Conservation (phyloP, 2,329 filamentous ascomycete species). For the Decorospora gaudefroyi region DNA sequence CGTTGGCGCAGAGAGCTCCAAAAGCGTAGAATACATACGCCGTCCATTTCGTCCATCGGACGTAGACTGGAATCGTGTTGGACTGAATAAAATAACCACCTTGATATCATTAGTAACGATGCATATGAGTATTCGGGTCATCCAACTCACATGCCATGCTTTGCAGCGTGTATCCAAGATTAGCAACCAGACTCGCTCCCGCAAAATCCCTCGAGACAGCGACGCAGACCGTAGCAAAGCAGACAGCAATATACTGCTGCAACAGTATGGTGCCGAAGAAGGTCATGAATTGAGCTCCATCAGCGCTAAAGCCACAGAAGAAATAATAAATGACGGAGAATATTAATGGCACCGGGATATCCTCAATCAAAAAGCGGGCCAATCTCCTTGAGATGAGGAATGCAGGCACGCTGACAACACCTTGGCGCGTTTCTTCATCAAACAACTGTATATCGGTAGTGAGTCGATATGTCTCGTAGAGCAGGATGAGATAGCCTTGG, state of each 20-base stretch:
- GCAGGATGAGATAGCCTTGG: conserved; percentile 75
- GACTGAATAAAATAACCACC: conserved; percentile 78
- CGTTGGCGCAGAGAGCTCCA: conserved; percentile 71
- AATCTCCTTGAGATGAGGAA: conserved; percentile 72
- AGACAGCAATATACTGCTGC: conserved; percentile 74
- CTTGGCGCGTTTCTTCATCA: conserved; percentile 74
- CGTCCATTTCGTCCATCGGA: conserved; percentile 76
- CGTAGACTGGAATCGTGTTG: conserved; percentile 73
- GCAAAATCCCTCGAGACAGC: conserved; percentile 69
- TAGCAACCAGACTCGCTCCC: conserved; percentile 71
- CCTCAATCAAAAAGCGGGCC: conserved; percentile 70
- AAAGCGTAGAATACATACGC: conserved; percentile 72
- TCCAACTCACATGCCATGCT: conserved; percentile 73
- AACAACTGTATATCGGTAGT: conserved; percentile 76
- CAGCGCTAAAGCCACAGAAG: conserved; percentile 72
- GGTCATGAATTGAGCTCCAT: conserved; percentile 68
- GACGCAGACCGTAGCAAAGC: conserved; percentile 70
- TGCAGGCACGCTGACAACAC: conserved; percentile 69
- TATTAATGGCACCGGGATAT: conserved; percentile 71
- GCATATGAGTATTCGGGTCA: too few species aligned
- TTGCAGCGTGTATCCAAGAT: conserved; percentile 73
- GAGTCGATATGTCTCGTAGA: conserved; percentile 76
- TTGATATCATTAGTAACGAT: too few species aligned
- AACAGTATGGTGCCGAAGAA: conserved; percentile 72
- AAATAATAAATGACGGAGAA: conserved; percentile 76